Base-by-base conservation (phyloP, 257 asterid species). In the Asclepias syriaca region DNA sequence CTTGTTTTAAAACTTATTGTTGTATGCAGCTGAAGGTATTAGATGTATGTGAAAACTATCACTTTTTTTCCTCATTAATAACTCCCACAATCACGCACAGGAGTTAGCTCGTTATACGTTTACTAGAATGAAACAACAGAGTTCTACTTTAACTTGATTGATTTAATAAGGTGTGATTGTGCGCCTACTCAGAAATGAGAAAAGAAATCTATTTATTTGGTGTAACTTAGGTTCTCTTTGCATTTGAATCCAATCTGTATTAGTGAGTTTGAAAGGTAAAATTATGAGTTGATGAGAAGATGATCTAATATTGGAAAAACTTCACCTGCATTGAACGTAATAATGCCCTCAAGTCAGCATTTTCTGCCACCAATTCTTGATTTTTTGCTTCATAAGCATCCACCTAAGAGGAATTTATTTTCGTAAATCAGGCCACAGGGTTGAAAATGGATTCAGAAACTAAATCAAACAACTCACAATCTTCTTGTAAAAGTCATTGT, bases 271-370 rank as follows among this genome's bases (percentile, higher is more conserved):
- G 49, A 24, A 37, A 8, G 13, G 50, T 18, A 37, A 37, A 8
- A 37, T 8, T 37, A 21, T 64, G 68, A 61, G 18, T 66, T 37
- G 64, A 53, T n/a, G 58, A 37, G 16, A 75, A 76, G 48, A 49
- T 22, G 37, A 34, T 57, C 5, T 14, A 11, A 37, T 45, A 50
- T 68, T 60, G 46, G 46, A 14, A 57, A 58, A 48, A 37, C 40
- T 51, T 13, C 73, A 95, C 98, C 99, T 95, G 96, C 98, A 92
- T 95, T 3, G 98, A 90, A 45, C 98, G 98, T 72, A 95, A 75
- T 76, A 92, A 80, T 70, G 99, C 90, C 88, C 99, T 87, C 84
- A 95, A 76, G 85, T 95, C 95, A 60, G 97, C 89, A 88, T 95
- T 95, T 81, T 95, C 99, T 45, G 98, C 85, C 29, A 81, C 89